phyloP scores from a whole-genome alignment of 2,329 filamentous ascomycete genomes.

The Neofusicoccum sp. region DNA sequence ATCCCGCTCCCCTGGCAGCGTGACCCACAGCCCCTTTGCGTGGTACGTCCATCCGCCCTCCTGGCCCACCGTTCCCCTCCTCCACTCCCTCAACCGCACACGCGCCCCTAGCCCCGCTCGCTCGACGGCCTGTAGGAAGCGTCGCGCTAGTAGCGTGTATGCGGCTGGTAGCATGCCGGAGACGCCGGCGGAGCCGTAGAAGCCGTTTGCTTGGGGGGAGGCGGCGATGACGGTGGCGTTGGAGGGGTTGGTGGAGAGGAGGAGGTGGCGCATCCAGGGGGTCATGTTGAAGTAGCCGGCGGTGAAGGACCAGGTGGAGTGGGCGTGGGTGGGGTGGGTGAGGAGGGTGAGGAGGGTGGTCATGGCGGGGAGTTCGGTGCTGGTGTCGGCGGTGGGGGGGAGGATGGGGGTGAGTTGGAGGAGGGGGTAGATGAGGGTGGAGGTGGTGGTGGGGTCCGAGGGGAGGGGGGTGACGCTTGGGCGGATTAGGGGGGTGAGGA shows the following conservation, averaged over 20 bases:
- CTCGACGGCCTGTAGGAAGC: slow-evolving; percentile 70
- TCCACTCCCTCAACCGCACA: slow-evolving; percentile 85
- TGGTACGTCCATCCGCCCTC: slow-evolving; percentile 95
- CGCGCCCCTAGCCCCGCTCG: slow-evolving; percentile 56
- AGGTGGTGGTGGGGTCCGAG: slow-evolving; percentile 45
- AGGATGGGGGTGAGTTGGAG: slow-evolving; percentile 87
- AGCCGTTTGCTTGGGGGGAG: slow-evolving; percentile 91
- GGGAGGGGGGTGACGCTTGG: slow-evolving; percentile 41
- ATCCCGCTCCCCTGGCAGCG: slow-evolving; percentile 56
- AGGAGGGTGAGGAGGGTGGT: slow-evolving; percentile 75
- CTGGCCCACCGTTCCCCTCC: slow-evolving; percentile 75
- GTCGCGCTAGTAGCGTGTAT: slow-evolving; percentile 84
- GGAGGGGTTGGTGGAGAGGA: slow-evolving; percentile 71
- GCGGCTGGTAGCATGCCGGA: slow-evolving; percentile 89
- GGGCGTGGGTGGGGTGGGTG: slow-evolving; percentile 62
- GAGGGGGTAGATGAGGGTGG: slow-evolving; percentile 81
- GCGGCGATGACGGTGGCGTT: slow-evolving; percentile 87
- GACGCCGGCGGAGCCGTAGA: slow-evolving; percentile 84
- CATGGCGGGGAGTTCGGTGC: slow-evolving; percentile 85
- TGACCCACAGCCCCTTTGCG: slow-evolving; percentile 93
- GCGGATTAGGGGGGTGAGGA: slow-evolving; percentile 68
- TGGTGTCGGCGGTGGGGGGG: slow-evolving; percentile 64
- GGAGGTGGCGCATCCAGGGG: slow-evolving; percentile 74
- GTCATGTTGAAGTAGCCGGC: slow-evolving; percentile 99
- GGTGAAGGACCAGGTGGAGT: slow-evolving; percentile 90